Percentiles rank a stretch among this genome's conserved stretches.
Conservation (phyloP, 257 asterid species). For the Solanum ossicruentum region DNA sequence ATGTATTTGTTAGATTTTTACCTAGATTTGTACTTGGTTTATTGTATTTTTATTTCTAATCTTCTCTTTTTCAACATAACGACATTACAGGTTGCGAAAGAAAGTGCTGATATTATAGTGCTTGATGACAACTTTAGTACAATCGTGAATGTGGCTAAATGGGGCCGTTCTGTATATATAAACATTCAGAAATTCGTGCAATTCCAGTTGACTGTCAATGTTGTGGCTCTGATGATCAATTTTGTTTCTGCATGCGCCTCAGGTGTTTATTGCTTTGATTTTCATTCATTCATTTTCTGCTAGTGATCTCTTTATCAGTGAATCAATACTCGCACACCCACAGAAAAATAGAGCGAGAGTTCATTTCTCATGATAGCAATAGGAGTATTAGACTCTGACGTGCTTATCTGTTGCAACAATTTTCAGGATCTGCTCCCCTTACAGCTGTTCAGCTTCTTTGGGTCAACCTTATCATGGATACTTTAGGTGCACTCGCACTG, state of each 20-base stretch:
- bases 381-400: not conserved
- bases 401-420: not conserved
- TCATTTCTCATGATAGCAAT: not conserved
- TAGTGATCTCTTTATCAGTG: not conserved
- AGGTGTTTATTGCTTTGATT: slow-evolving; percentile 21
- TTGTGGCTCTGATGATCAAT: slow-evolving; percentile 89
- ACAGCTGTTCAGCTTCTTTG: slow-evolving; percentile 97
- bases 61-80: not conserved
- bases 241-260: slow-evolving; percentile 77
- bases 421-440: slow-evolving; percentile 93
- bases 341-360: not conserved
- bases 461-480: slow-evolving; percentile 99
- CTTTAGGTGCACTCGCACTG: slow-evolving; percentile 94
- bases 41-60: not conserved
- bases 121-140: slow-evolving; percentile 92
- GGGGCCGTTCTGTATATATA: slow-evolving; percentile 98
- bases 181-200: slow-evolving; percentile 97
- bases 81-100: slow-evolving; percentile 80
- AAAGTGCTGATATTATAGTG: slow-evolving; percentile 92
- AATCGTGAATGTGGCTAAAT: slow-evolving; percentile 83
- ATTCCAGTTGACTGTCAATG: slow-evolving; percentile 88
- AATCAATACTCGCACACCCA: not conserved
- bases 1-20: not conserved
- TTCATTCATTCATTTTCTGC: not conserved
- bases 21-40: not conserved